phyloP scores from a whole-genome alignment of 805 yeast species.

The Candida namnaoensis region DNA sequence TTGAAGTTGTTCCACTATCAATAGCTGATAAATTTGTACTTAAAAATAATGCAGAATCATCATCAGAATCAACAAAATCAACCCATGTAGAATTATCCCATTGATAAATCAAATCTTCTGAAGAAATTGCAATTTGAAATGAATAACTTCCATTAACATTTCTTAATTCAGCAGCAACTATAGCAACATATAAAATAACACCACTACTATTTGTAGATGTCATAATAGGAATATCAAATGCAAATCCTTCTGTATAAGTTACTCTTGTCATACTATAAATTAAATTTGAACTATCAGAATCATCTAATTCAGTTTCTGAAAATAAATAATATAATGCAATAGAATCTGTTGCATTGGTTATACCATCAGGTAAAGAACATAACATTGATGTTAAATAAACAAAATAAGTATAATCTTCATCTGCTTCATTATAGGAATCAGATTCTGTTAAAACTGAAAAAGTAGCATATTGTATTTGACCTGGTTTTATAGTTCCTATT shows the following conservation, averaged over 20 bases:
- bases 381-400: neutral
- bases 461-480: neutral
- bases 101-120: slow-evolving; percentile 53
- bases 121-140: slow-evolving; percentile 53
- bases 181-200: neutral
- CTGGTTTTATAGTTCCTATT: neutral
- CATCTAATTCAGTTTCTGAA: neutral
- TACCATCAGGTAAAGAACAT: neutral
- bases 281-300: neutral
- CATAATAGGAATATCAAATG: neutral
- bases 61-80: slow-evolving; percentile 60
- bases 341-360: neutral
- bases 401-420: no score
- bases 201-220: neutral
- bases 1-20: slow-evolving; percentile 1
- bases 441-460: neutral
- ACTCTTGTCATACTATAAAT: neutral
- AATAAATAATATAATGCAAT: neutral
- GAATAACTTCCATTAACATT: slow-evolving; percentile 3
- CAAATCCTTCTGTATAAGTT: neutral
- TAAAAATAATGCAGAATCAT: slow-evolving; percentile 53
- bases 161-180: neutral
- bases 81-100: slow-evolving; percentile 58
- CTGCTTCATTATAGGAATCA: neutral
- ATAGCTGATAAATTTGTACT: slow-evolving; percentile 41